Base-by-base conservation (phyloP, 495 filamentous ascomycete species). In the Trichodelitschia bisporula region DNA sequence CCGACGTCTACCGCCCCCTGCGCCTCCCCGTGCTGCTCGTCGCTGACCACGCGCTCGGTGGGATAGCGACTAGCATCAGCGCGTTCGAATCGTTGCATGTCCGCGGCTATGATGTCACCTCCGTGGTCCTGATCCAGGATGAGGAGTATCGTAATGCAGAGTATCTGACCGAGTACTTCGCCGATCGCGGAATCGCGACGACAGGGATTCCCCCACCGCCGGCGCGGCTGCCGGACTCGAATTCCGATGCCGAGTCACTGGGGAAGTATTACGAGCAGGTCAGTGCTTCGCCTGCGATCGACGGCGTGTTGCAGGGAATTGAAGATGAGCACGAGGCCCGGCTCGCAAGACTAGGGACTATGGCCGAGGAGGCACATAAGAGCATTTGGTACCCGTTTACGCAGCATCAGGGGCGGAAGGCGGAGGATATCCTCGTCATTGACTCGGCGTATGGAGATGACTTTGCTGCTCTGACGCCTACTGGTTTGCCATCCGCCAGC, bases 321-420 rank as follows among this genome's bases (percentile, higher is more conserved):
- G 6, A 14, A 8, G 15, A 29, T 29, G 55, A 50, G 19, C 71
- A 77, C 36, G 33, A 37, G 0, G 31, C 47, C 10, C 56, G 73
- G 11, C 56, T 76, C 3, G 40, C 56, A 4, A 47, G 54, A 2
- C 44, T 83, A 2, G 56, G 65, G 23, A 53, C 46, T 19, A 73
- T 80, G 70, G 38, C 61, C 4, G 36, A 39, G 2, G 47, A 55
- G 18, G 76, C 74, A 0, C 47, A 59, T 15, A 37, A 60, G 15
- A 45, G 53, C 4, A 77, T 83, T 30, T 83, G 76, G 76, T 77
- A 78, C 37, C 76, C 76, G 0, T 83, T 83, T 31, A 80, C 72
- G 6, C 76, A 83, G 41, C 76, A 83, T 25, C 56, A 61, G n/a
- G 56, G 56, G 25, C 55, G 74, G 33, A 45, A 46, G 2, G 41